These are phyloP conservation scores for Penicillium sp. DNA, from an alignment of 2,329 filamentous ascomycete genomes.

Conservation along the genomic window DNA sequence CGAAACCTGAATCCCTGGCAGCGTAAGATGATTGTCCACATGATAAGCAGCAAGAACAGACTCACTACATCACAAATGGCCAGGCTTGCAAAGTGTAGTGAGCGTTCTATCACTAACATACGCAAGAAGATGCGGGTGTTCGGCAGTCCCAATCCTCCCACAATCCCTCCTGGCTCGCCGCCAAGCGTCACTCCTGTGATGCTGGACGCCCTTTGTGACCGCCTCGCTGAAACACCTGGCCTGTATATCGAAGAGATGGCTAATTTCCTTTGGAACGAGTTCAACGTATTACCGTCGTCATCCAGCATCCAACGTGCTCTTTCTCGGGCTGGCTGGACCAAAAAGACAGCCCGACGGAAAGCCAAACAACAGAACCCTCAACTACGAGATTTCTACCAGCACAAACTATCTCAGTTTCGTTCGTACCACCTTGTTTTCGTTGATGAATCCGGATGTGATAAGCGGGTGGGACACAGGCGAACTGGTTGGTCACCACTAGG, in stretches of 20 bases:
- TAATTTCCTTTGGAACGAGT: constrained; percentile 20
- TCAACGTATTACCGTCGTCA: constrained; percentile 3
- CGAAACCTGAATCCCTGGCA: neutral
- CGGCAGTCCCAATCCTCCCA: neutral
- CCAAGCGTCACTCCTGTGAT: constrained; percentile 1
- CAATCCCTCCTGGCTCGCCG: neutral
- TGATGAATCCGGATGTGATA: too few species aligned
- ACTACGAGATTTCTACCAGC: too few species aligned
- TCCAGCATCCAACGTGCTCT: neutral
- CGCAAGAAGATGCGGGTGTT: constrained; percentile 1
- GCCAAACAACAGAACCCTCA: too few species aligned
- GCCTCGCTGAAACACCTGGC: constrained; percentile 18
- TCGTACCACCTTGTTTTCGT: too few species aligned
- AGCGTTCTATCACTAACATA: constrained; percentile 1
- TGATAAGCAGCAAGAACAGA: constrained; percentile 3
- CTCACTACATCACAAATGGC: constrained; percentile 7
- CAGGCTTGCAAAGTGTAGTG: constrained; percentile 1
- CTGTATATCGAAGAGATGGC: constrained; percentile 19
- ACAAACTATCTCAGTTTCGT: too few species aligned
- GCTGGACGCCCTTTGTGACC: constrained; percentile 1
- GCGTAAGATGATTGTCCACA: neutral
- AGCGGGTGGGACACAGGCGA: too few species aligned
- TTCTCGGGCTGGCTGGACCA: too few species aligned
- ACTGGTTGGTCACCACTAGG: too few species aligned
- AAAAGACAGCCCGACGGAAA: too few species aligned